phyloP scores from a whole-genome alignment of 2,329 filamentous ascomycete genomes.

The Epichloe uncinata region DNA sequence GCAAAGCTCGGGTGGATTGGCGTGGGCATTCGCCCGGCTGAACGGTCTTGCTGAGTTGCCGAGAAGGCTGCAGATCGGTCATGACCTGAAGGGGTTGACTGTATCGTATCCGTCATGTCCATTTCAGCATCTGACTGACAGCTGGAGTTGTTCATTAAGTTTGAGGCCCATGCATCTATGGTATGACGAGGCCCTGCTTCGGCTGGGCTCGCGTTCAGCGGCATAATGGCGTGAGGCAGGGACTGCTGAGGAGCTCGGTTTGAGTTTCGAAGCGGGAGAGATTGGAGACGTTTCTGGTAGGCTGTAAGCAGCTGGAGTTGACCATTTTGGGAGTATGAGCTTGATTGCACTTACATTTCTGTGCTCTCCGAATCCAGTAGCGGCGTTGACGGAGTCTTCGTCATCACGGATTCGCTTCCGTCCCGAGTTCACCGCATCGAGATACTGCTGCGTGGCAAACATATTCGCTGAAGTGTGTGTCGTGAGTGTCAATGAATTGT shows the following conservation, averaged over 20 bases:
- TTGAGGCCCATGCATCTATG: slow-evolving; percentile 21
- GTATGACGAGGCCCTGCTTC: slow-evolving; percentile 19
- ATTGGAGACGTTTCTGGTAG: slow-evolving; percentile 39
- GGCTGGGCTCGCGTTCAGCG: slow-evolving; percentile 27
- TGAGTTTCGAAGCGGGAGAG: slow-evolving; percentile 36
- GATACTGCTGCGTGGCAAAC: slow-evolving; percentile 22
- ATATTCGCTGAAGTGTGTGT: slow-evolving; percentile 15
- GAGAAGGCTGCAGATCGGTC: slow-evolving; percentile 7
- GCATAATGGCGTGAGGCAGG: slow-evolving; percentile 22
- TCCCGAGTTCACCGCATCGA: slow-evolving; percentile 21
- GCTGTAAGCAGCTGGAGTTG: slow-evolving; percentile 9
- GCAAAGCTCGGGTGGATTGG: slow-evolving; percentile 46
- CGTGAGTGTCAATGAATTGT: not conserved
- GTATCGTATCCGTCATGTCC: slow-evolving; percentile 32
- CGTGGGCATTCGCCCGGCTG: slow-evolving; percentile 40
- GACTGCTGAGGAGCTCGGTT: slow-evolving; percentile 21
- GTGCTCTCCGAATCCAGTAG: slow-evolving; percentile 34
- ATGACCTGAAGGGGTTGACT: slow-evolving; percentile 8
- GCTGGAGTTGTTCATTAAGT: slow-evolving; percentile 8
- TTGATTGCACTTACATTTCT: slow-evolving; percentile 28
- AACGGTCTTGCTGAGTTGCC: not conserved
- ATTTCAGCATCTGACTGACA: slow-evolving; percentile 27
- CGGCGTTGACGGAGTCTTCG: slow-evolving; percentile 24
- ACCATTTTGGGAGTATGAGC: not conserved
- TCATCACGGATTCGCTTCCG: slow-evolving; percentile 35